Percentiles rank a stretch among this genome's conserved stretches.
These are phyloP conservation scores for Limnomonas spitsbergensis DNA, from an alignment of 139 green algal species.

Conservation along the genomic window DNA sequence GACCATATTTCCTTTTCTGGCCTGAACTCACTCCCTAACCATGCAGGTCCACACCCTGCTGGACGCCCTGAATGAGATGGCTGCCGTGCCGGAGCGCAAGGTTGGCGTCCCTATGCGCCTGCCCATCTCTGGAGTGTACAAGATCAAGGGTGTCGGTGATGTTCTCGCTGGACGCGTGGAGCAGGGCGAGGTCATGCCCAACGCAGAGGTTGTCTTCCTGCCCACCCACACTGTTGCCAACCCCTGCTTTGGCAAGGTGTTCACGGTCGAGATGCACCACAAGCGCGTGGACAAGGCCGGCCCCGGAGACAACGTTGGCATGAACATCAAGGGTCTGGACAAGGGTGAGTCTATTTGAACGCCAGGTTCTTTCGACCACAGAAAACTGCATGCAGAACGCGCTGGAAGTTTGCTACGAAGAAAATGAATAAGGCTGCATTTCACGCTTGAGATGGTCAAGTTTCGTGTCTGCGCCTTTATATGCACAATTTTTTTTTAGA, in stretches of 20 bases:
- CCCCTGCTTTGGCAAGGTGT: conserved; percentile 91
- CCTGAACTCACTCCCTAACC: too few species aligned
- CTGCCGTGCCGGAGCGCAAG: conserved; percentile 79
- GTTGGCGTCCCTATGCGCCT: conserved; percentile 81
- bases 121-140: conserved; percentile 94
- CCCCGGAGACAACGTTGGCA: conserved; percentile 98
- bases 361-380: too few species aligned
- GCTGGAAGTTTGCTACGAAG: too few species aligned
- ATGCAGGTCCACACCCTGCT: conserved; percentile 78
- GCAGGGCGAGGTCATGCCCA: conserved; percentile 92
- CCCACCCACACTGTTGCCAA: conserved; percentile 85
- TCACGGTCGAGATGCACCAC: conserved; percentile 99
- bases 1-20: too few species aligned
- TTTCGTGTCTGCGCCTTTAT: too few species aligned
- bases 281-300: conserved; percentile 88
- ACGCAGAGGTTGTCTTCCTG: conserved; percentile 86
- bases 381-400: too few species aligned
- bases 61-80: conserved; percentile 86
- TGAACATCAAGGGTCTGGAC: conserved; percentile 98
- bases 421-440: too few species aligned
- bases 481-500: too few species aligned
- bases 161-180: conserved; percentile 96
- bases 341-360: too few species aligned
- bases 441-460: too few species aligned
- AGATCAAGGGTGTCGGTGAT: conserved; percentile 99